These are phyloP conservation scores for Termitomyces sp. DNA, from an alignment of 768 basidiomycete species.

Conservation along the genomic window DNA sequence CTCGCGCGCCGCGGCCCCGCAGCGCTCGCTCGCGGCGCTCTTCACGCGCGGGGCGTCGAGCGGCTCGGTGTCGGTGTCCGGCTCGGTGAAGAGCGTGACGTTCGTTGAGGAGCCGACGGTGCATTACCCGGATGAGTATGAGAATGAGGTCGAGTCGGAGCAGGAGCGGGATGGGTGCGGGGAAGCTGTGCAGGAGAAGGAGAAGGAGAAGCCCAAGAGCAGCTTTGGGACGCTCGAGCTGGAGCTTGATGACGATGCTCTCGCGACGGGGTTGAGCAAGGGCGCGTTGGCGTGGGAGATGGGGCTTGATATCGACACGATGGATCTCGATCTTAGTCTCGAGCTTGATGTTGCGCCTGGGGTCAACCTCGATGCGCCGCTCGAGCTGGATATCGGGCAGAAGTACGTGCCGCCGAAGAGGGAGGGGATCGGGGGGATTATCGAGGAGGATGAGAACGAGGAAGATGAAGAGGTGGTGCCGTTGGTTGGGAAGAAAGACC, in stretches of 20 bases:
- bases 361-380: conserved; percentile 10
- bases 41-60: conserved; percentile 1
- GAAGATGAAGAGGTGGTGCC: conserved; percentile 13
- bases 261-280: conserved; percentile 1
- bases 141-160: background rate
- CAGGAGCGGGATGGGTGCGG: background rate
- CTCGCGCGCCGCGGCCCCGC: conserved; percentile 3
- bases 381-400: conserved; percentile 13
- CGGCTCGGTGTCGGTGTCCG: conserved; percentile 9
- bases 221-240: background rate
- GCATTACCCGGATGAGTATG: conserved; percentile 35
- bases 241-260: background rate
- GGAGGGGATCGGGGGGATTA: conserved; percentile 8
- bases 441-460: conserved; percentile 15
- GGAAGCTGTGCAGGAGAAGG: conserved; percentile 9
- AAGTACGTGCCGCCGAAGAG: conserved; percentile 2
- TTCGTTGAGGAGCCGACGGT: conserved; percentile 66
- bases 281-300: conserved; percentile 14
- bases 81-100: conserved; percentile 57
- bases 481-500: conserved; percentile 1
- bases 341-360: background rate
- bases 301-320: conserved; percentile 26
- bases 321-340: conserved; percentile 26
- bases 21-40: conserved; percentile 5
- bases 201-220: background rate